Conservation (phyloP, 2,329 filamentous ascomycete species). For the Trichoderma polysporum region DNA sequence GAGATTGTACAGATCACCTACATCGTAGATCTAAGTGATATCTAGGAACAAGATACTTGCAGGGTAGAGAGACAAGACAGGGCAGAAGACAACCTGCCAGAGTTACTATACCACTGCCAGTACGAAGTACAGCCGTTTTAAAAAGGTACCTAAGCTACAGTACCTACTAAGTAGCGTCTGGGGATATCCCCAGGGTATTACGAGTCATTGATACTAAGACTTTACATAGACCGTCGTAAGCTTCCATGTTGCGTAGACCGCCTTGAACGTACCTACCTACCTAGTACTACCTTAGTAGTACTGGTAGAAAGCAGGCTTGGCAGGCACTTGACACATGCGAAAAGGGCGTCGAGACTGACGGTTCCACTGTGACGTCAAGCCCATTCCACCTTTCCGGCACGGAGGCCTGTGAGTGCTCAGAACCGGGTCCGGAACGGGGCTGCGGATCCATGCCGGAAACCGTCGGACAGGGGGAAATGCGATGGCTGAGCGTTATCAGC, state of each 20-base stretch:
- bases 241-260: neutral
- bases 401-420: constrained; percentile 32
- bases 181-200: neutral
- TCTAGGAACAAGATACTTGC: neutral
- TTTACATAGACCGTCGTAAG: too few species aligned
- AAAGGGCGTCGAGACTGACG: neutral
- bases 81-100: neutral
- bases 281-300: too few species aligned
- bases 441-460: constrained; percentile 1
- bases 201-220: too few species aligned
- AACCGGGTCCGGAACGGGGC: constrained; percentile 28
- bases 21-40: neutral
- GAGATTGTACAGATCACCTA: constrained; percentile 4
- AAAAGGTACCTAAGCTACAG: neutral
- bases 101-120: neutral
- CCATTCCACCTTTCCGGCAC: constrained; percentile 23
- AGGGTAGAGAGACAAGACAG: neutral
- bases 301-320: neutral
- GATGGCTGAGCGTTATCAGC: neutral
- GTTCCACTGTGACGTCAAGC: constrained; percentile 34
- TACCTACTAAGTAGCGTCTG: too few species aligned
- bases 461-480: constrained; percentile 2
- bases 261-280: too few species aligned
- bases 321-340: constrained; percentile 6
- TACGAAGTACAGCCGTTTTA: neutral